Percentiles rank a stretch among this genome's conserved stretches.
Evolutionary conservation across 257 asterid genomes (phyloP).

Genomic region (Plantago ovata): DNA sequence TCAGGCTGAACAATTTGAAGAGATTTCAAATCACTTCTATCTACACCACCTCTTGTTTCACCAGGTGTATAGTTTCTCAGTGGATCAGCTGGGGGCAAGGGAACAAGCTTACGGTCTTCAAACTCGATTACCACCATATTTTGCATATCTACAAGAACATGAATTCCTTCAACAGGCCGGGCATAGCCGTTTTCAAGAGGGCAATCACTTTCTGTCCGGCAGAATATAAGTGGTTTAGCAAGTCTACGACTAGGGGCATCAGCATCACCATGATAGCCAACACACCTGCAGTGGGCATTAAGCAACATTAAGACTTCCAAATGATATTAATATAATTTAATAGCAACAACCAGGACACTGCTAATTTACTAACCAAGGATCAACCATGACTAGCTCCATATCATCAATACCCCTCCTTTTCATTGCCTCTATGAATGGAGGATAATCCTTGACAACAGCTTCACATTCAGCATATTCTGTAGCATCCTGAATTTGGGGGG

Average conservation of each 20-base stretch:
- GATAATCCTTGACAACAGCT: slow-evolving; percentile 81
- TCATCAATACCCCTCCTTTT: slow-evolving; percentile 98
- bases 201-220: slow-evolving; percentile 88
- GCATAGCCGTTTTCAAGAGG: slow-evolving; percentile 99
- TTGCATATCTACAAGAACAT: slow-evolving; percentile 66
- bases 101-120: slow-evolving; percentile 58
- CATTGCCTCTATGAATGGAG: slow-evolving; percentile 94
- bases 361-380: slow-evolving; percentile 72
- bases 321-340: slow-evolving; percentile 12
- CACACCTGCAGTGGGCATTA: slow-evolving; percentile 41
- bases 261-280: slow-evolving; percentile 50
- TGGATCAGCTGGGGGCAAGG: slow-evolving; percentile 62
- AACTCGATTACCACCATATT: slow-evolving; percentile 50
- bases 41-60: slow-evolving; percentile 94
- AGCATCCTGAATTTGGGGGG: slow-evolving; percentile 62
- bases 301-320: slow-evolving; percentile 19
- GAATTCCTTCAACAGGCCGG: slow-evolving; percentile 94
- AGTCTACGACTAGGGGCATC: slow-evolving; percentile 58
- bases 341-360: background rate
- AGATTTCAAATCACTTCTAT: slow-evolving; percentile 87
- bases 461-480: slow-evolving; percentile 97
- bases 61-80: slow-evolving; percentile 90
- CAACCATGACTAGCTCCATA: slow-evolving; percentile 99
- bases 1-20: slow-evolving; percentile 84
- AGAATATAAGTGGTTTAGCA: slow-evolving; percentile 54